Evolutionary conservation across 306 rosid species (phyloP), one percentile per base, ranked within the genome.

Genomic region (Cucumis cinereus): DNA sequence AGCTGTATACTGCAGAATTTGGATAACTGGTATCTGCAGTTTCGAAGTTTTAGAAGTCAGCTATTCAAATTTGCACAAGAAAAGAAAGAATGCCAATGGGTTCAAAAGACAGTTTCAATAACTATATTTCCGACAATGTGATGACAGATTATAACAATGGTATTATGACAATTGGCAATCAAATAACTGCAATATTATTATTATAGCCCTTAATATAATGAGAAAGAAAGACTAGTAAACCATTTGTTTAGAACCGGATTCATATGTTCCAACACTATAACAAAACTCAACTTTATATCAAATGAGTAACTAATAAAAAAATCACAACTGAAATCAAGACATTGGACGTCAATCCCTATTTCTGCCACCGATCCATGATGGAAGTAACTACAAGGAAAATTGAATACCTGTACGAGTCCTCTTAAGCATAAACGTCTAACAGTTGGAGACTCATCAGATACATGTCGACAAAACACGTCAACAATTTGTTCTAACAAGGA

Each of bases 401-500:
- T 11, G 61, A 53, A 47, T 79, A 93, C 98, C 98, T 93, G 92
- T 59, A 89, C 97, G 82, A 93, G 87, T 78, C 98, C 98, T 87
- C 93, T 87, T 87, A 93, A 86, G 83, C 98, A 93, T 80, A 93
- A 87, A 57, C 98, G 91, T 67, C 96, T 87, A 74, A 91, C 98
- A 55, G 92, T 87, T 79, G 97, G 88, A 84, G 97, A 89, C 60
- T 93, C 97, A 45, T 91, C 97, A n/a, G 93, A 85, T 73, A 89
- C 98, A 61, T 87, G 97, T 55, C 80, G 96, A 84, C 96, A 93
- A 74, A 93, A 86, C 75, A 87, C 90, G 67, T 93, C 97, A 66
- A 93, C 97, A 88, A 89, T 88, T 80, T 89, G 88, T 89, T 91
- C 97, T 85, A 93, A 84, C 74, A 90, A 84, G 38, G 98, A 86